A percentile compares a stretch with the other conserved stretches of the same genome.
Evolutionary conservation across 2,329 filamentous ascomycete genomes (phyloP).

Genomic region (Fusarium temperatum): DNA sequence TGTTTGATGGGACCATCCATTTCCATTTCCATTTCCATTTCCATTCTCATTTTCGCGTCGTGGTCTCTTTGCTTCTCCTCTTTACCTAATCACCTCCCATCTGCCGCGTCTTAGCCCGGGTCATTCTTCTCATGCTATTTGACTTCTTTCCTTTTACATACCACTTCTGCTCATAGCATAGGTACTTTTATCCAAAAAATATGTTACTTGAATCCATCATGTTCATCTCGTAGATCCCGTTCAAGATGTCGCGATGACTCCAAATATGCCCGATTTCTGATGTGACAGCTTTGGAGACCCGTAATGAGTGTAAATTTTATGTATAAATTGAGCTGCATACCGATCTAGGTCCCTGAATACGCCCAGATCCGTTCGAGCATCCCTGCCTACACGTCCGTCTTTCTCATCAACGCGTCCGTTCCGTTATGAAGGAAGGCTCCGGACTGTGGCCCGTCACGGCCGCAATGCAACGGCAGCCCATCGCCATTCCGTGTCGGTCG

Average conservation of each 20-base stretch:
- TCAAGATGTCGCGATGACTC: neutral
- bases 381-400: neutral
- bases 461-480: conserved; percentile 2
- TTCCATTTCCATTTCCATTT: conserved; percentile 6
- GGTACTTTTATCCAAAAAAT: neutral
- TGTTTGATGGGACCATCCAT: conserved; percentile 3
- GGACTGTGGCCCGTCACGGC: conserved; percentile 12
- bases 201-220: neutral
- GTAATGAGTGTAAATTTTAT: neutral
- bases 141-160: conserved; percentile 34
- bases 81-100: neutral
- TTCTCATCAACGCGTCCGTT: conserved; percentile 23
- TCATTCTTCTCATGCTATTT: conserved; percentile 23
- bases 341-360: neutral
- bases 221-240: neutral
- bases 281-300: neutral
- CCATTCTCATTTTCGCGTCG: neutral
- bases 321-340: neutral
- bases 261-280: neutral
- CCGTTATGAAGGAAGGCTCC: conserved; percentile 5
- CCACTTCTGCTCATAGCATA: neutral
- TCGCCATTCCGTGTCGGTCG: conserved; percentile 8
- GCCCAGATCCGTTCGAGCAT: neutral
- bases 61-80: neutral
- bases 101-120: conserved; percentile 7